Percentiles rank a stretch among this genome's conserved stretches.
Evolutionary conservation across 306 rosid species (phyloP).

Genomic region (Cucurbita maxima): DNA sequence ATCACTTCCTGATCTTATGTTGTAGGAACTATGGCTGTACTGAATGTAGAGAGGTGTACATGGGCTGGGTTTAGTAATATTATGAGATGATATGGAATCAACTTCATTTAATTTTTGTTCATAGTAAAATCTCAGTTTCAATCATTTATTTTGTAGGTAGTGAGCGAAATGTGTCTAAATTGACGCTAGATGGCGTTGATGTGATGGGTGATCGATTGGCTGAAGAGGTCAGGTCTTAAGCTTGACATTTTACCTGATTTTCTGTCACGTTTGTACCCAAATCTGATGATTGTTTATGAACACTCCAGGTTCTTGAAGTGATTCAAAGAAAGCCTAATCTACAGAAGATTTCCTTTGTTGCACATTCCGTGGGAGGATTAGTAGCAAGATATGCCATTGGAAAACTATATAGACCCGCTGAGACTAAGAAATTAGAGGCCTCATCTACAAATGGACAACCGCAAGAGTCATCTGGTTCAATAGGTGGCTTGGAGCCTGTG

Average conservation of each 20-base stretch:
- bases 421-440: constrained; percentile 19
- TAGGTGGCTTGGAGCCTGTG: constrained; percentile 74
- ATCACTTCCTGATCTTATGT: neutral
- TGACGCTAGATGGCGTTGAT: constrained; percentile 86
- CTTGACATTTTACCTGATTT: neutral
- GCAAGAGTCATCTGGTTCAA: constrained; percentile 34
- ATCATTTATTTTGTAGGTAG: constrained; percentile 47
- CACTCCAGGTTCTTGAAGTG: constrained; percentile 52
- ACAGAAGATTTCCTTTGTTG: constrained; percentile 64
- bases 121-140: neutral
- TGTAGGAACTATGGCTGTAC: neutral
- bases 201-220: constrained; percentile 91
- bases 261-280: neutral
- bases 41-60: neutral
- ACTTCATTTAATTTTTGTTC: neutral
- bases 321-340: constrained; percentile 55
- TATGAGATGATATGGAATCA: neutral
- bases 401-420: constrained; percentile 47
- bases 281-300: constrained; percentile 4
- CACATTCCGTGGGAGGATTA: constrained; percentile 95
- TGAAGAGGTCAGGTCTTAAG: constrained; percentile 44
- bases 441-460: constrained; percentile 18
- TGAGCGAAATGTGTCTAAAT: constrained; percentile 57
- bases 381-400: constrained; percentile 93
- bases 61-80: neutral